phyloP scores from a whole-genome alignment of 2,329 filamentous ascomycete genomes.

The Cladophialophora psammophila region DNA sequence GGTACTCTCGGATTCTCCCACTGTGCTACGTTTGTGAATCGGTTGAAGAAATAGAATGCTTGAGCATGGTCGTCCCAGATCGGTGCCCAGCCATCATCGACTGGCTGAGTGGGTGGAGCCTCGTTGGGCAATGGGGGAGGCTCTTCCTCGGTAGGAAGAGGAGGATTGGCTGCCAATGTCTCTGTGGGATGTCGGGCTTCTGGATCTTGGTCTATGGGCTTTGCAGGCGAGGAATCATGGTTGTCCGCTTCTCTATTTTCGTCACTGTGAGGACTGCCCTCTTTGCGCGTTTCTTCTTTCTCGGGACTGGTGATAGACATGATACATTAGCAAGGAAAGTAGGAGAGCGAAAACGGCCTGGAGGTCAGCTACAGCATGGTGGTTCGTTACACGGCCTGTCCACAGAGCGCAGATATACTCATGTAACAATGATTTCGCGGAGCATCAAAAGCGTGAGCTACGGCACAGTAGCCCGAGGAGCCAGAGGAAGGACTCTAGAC shows the following conservation, averaged over 20 bases:
- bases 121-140: conserved; percentile 62
- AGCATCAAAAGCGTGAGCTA: not conserved
- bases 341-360: conserved; percentile 39
- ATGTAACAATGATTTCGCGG: conserved; percentile 23
- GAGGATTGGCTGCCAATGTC: conserved; percentile 41
- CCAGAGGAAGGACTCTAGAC: not conserved
- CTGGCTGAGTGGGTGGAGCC: conserved; percentile 53
- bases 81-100: conserved; percentile 78
- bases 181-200: conserved; percentile 14
- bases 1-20: conserved; percentile 87
- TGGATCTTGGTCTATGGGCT: conserved; percentile 17
- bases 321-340: conserved; percentile 40
- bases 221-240: conserved; percentile 18
- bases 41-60: conserved; percentile 85
- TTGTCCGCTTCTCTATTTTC: conserved; percentile 33
- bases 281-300: conserved; percentile 24
- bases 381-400: conserved; percentile 24
- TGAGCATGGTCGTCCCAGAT: conserved; percentile 74
- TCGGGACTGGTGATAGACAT: conserved; percentile 40
- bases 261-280: conserved; percentile 16
- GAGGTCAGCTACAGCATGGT: conserved; percentile 42
- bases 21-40: conserved; percentile 75
- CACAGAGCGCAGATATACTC: conserved; percentile 30
- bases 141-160: conserved; percentile 52
- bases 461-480: conserved; percentile 2